Conservation (phyloP, 805 yeast genomes). For the Wickerhamomyces xylosicus region DNA sequence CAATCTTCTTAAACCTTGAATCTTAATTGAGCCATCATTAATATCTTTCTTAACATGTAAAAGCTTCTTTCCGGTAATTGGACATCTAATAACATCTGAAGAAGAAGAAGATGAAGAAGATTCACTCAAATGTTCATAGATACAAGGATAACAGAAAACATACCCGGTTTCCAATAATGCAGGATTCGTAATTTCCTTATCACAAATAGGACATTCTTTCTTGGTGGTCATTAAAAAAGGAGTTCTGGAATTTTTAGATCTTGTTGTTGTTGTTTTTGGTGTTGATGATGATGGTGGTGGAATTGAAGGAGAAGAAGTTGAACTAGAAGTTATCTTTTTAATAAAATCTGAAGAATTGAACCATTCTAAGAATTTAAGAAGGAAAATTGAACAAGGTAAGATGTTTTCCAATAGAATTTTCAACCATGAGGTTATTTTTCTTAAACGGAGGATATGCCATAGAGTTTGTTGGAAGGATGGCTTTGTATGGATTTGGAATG, state of each 20-base stretch:
- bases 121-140: constrained; percentile 49
- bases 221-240: constrained; percentile 5
- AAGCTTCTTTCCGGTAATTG: constrained; percentile 64
- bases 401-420: constrained; percentile 12
- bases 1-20: constrained; percentile 68
- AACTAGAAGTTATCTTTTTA: constrained; percentile 39
- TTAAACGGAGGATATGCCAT: constrained; percentile 3
- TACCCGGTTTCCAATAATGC: constrained; percentile 87
- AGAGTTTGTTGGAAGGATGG: not conserved
- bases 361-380: constrained; percentile 85
- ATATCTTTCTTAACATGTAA: constrained; percentile 48
- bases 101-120: constrained; percentile 43
- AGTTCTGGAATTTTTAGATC: constrained; percentile 7
- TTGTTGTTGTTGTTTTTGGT: constrained; percentile 2
- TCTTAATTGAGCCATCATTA: constrained; percentile 25
- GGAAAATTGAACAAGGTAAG: constrained; percentile 75
- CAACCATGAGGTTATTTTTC: constrained; percentile 7
- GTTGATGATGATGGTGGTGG: constrained; percentile 24
- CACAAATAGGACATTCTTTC: constrained; percentile 60
- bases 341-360: constrained; percentile 77
- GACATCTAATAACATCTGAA: constrained; percentile 40
- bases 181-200: constrained; percentile 56
- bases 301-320: constrained; percentile 28
- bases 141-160: constrained; percentile 84
- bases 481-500: not conserved